Base-by-base conservation (phyloP, 108 stramenopile species). In the Parmales sp. region DNA sequence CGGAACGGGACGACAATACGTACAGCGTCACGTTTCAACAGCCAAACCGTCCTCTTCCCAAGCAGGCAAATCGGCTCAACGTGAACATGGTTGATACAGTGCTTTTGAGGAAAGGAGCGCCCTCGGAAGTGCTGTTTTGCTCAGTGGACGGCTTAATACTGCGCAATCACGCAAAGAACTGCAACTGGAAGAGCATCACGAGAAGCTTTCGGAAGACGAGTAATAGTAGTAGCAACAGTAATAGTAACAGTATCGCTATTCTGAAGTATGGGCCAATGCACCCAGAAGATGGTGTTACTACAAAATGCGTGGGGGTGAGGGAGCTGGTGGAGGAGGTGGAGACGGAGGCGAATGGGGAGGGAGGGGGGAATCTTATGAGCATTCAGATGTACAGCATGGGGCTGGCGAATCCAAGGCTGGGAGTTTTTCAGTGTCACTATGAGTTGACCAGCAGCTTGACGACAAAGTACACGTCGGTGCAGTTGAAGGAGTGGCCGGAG, bases 401-500 rank as follows among this genome's bases (percentile, higher is more conserved):
- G 28, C 54, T 60, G 3, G 54, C 54, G 25, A 60, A 11, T 11
- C 54, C 54, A 1, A 34, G 54, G 13, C 13, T 34, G 54, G 54
- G 54, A 4, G 54, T 60, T 29, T 60, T 60, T 16, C 54, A 60
- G 1, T 60, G 54, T 34, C 29, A 60, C 31, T 60, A 60, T 16
- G 36, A 28, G 2, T 60, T 28, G 31, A 20, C 13, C 20, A 1
- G 7, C 28, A 60, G 13, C 1, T 28, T 28, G 3, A 34, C 13
- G 4, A 60, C 54, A 7, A 60, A 60, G 25, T 60, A 60, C 20
- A 60, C 54, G 3, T 34, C 31, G 6, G 54, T 60, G 4, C n/a
- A 20, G 36, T 28, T 60, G 3, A 60, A 60, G 54, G 20, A 2
- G 54, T 60, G 54, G 54, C 54, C 54, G 36, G 54, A 60, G 31